These are phyloP conservation scores for Eimeria necatrix DNA, from an alignment of 169 alveolate species.

Conservation along the genomic window DNA sequence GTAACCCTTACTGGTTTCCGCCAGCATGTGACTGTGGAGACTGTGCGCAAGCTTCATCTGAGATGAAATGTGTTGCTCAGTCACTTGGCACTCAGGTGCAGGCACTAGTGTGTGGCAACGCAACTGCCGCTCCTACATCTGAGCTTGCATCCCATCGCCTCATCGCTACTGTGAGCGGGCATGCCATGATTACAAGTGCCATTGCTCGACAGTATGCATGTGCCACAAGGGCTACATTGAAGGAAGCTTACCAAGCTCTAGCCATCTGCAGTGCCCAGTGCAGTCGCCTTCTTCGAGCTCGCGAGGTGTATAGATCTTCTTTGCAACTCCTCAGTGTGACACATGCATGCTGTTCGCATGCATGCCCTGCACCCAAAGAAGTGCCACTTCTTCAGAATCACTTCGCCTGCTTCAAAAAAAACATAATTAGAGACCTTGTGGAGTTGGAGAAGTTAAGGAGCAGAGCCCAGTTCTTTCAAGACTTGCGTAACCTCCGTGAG, in stretches of 20 bases:
- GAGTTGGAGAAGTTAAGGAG: constrained; percentile 5
- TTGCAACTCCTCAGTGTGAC: not conserved
- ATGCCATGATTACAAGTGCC: not conserved
- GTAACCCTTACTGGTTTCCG: not conserved
- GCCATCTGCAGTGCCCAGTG: constrained; percentile 1
- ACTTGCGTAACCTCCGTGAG: constrained; percentile 10
- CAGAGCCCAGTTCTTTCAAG: not conserved
- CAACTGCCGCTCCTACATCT: not conserved
- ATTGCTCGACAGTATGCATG: constrained; percentile 21
- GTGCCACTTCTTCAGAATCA: not conserved
- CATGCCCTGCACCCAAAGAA: not conserved
- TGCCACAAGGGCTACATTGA: not conserved
- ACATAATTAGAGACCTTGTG: not conserved
- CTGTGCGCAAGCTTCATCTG: not conserved
- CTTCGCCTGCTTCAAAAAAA: not conserved
- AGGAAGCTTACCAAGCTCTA: not conserved
- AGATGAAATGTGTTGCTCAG: not conserved
- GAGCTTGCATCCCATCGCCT: not conserved
- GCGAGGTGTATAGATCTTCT: not conserved
- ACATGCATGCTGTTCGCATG: not conserved
- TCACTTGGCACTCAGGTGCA: not conserved
- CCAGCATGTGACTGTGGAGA: not conserved
- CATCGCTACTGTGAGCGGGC: not conserved
- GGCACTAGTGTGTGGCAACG: not conserved
- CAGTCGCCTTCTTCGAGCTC: constrained; percentile 15